Evolutionary conservation across 208 protist genomes (phyloP).

Genomic region (Dictyostelium gargantuum): DNA sequence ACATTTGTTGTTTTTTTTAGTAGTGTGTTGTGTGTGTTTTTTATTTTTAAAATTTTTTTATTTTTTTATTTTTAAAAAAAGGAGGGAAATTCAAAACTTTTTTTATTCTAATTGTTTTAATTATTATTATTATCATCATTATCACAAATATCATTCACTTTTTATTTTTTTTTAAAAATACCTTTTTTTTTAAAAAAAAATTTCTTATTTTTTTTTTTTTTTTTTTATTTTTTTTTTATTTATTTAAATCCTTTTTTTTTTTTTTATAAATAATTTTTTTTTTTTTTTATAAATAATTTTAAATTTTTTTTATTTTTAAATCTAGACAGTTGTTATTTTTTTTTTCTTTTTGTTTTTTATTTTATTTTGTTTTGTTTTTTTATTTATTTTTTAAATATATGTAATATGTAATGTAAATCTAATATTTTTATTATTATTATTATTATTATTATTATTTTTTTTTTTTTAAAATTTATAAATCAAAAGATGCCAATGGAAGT

Average conservation of each 20-base stretch:
- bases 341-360: not conserved
- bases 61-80: not conserved
- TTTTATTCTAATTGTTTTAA: too few relatives aligned
- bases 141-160: too few relatives aligned
- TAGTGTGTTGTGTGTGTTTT: not conserved
- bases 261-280: not conserved
- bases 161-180: too few relatives aligned
- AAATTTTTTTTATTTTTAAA: not conserved
- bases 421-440: not conserved
- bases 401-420: slow-evolving; percentile 6
- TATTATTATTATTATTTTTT: too few relatives aligned
- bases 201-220: not conserved
- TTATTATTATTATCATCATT: too few relatives aligned
- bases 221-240: not conserved
- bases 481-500: slow-evolving; percentile 30
- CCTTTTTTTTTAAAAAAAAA: not conserved
- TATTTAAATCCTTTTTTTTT: not conserved
- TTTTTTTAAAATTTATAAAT: not conserved
- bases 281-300: not conserved
- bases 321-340: too few relatives aligned
- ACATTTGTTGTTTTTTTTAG: not conserved
- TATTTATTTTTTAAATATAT: not conserved
- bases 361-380: not conserved
- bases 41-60: not conserved
- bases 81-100: not conserved